Evolutionary conservation across 2,329 filamentous ascomycete species (phyloP).

Genomic region (Blumeria hordei): DNA sequence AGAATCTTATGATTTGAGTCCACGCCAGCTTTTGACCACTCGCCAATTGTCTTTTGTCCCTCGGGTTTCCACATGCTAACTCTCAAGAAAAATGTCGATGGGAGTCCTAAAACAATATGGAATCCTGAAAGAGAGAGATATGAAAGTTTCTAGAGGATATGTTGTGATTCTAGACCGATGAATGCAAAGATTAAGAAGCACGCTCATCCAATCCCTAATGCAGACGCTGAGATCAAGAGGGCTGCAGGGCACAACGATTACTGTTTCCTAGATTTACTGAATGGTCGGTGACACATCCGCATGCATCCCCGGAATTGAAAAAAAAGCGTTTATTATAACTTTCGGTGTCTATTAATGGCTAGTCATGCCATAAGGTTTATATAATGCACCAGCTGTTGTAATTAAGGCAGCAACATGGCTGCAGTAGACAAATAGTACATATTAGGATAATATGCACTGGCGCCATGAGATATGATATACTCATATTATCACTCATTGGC

Average conservation of each 20-base stretch:
- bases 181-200: not conserved
- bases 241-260: not conserved
- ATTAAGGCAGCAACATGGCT: too few relatives aligned
- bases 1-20: too few relatives aligned
- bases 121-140: not conserved
- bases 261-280: not conserved
- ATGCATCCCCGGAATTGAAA: not conserved
- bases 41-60: too few relatives aligned
- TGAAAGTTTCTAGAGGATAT: not conserved
- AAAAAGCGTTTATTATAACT: not conserved
- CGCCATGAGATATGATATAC: too few relatives aligned
- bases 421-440: too few relatives aligned
- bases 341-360: not conserved
- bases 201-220: not conserved
- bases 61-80: too few relatives aligned
- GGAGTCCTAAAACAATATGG: not conserved
- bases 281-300: not conserved
- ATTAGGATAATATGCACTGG: too few relatives aligned
- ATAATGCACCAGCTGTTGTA: slow-evolving; percentile 1
- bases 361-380: slow-evolving; percentile 2
- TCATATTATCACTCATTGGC: too few relatives aligned
- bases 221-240: not conserved
- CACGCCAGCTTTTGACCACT: too few relatives aligned
- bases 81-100: not conserved
- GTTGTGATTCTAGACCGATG: not conserved